Percentiles rank a stretch among this genome's conserved stretches.
phyloP scores from a whole-genome alignment of 2,329 filamentous ascomycete genomes.

The Colletotrichum godetiae region DNA sequence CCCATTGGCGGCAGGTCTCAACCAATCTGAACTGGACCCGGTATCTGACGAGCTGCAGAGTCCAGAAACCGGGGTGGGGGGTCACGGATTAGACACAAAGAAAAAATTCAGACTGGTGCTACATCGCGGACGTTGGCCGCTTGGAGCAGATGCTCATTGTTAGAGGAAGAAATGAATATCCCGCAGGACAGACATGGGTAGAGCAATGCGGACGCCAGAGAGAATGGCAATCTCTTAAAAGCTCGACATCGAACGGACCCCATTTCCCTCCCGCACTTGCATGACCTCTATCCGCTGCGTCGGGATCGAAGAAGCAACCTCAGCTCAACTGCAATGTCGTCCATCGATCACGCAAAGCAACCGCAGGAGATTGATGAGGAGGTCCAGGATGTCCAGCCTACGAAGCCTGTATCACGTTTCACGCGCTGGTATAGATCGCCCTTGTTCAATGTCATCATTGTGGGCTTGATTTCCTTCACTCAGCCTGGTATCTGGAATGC shows the following conservation, averaged over 20 bases:
- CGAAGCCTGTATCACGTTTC: conserved; percentile 43
- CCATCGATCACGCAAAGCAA: conserved; percentile 22
- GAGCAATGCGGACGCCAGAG: background rate
- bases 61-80: background rate
- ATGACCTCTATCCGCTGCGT: conserved; percentile 12
- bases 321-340: conserved; percentile 14
- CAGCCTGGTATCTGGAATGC: conserved; percentile 61
- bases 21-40: conserved; percentile 3
- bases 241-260: background rate
- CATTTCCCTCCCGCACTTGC: conserved; percentile 5
- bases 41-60: conserved; percentile 4
- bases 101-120: background rate
- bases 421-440: conserved; percentile 55
- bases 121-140: conserved; percentile 16
- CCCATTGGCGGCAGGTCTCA: background rate
- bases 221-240: background rate
- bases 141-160: background rate
- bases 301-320: conserved; percentile 16
- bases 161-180: background rate
- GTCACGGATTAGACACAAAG: background rate
- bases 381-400: conserved; percentile 11
- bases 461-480: conserved; percentile 56
- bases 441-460: conserved; percentile 57
- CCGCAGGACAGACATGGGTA: no score
- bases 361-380: conserved; percentile 20